Conservation (phyloP, 768 basidiomycete species). For the Tulasnella sp. region DNA sequence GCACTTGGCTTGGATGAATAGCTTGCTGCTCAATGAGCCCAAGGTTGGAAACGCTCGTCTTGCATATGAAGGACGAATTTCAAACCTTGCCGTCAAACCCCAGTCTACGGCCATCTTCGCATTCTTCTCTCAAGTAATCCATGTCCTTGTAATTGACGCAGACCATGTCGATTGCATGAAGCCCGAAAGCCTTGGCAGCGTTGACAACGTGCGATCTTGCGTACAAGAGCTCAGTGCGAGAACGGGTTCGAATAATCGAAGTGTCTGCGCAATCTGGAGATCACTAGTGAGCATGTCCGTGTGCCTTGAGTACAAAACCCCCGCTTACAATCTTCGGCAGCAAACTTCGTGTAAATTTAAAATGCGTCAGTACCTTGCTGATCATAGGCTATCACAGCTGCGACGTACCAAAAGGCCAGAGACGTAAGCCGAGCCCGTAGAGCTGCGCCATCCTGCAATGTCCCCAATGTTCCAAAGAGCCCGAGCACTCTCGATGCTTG, state of each 20-base stretch:
- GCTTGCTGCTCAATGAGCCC: slow-evolving; percentile 59
- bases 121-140: slow-evolving; percentile 61
- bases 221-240: slow-evolving; percentile 69
- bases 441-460: slow-evolving; percentile 58
- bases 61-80: not conserved
- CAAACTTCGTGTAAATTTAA: slow-evolving; percentile 51
- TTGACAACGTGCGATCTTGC: slow-evolving; percentile 77
- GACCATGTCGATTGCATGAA: slow-evolving; percentile 91
- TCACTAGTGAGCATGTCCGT: not conserved
- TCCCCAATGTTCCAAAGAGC: slow-evolving; percentile 56
- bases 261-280: slow-evolving; percentile 79
- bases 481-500: slow-evolving; percentile 79
- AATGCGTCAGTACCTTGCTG: not conserved
- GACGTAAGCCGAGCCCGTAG: slow-evolving; percentile 41
- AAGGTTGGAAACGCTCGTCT: not conserved
- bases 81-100: slow-evolving; percentile 85
- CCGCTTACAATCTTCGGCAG: slow-evolving; percentile 80
- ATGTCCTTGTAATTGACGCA: slow-evolving; percentile 80
- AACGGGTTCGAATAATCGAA: slow-evolving; percentile 64
- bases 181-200: slow-evolving; percentile 71
- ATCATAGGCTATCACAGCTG: not conserved
- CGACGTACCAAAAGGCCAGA: slow-evolving; percentile 57
- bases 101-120: slow-evolving; percentile 64
- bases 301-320: not conserved
- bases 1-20: slow-evolving; percentile 80